Conservation (phyloP, 805 yeast genomes). For the Clavispora santaluciae region DNA sequence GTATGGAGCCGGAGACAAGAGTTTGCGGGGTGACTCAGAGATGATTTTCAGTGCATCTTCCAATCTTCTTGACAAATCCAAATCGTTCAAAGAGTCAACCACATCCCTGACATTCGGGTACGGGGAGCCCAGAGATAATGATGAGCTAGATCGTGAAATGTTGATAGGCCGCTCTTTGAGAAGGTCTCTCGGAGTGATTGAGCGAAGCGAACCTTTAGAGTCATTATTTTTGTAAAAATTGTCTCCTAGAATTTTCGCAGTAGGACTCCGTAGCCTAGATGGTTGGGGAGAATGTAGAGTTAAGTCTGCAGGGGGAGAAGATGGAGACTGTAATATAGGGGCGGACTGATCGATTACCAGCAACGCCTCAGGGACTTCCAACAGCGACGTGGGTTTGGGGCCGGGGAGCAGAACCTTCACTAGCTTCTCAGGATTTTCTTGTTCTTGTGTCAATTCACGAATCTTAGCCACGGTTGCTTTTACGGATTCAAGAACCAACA, state of each 20-base stretch:
- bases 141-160: constrained; percentile 4
- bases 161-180: constrained; percentile 11
- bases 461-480: constrained; percentile 57
- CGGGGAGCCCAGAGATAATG: constrained; percentile 11
- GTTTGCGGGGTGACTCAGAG: constrained; percentile 50
- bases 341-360: background rate
- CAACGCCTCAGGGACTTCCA: background rate
- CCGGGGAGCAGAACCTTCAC: constrained; percentile 1
- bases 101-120: constrained; percentile 19
- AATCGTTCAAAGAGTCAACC: constrained; percentile 23
- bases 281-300: constrained; percentile 32
- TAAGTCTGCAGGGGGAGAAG: background rate
- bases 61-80: constrained; percentile 22
- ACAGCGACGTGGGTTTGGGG: background rate
- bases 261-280: constrained; percentile 27
- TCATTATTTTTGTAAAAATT: constrained; percentile 11
- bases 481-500: constrained; percentile 57
- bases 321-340: background rate
- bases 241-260: constrained; percentile 16
- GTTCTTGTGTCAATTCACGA: constrained; percentile 29
- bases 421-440: constrained; percentile 6
- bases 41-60: background rate
- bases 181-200: constrained; percentile 47
- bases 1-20: constrained; percentile 49
- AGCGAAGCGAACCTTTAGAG: constrained; percentile 17